Percentiles rank a stretch among this genome's conserved stretches.
phyloP scores from a whole-genome alignment of 352 stramenopile genomes.

The Globisporangium mamillatum region DNA sequence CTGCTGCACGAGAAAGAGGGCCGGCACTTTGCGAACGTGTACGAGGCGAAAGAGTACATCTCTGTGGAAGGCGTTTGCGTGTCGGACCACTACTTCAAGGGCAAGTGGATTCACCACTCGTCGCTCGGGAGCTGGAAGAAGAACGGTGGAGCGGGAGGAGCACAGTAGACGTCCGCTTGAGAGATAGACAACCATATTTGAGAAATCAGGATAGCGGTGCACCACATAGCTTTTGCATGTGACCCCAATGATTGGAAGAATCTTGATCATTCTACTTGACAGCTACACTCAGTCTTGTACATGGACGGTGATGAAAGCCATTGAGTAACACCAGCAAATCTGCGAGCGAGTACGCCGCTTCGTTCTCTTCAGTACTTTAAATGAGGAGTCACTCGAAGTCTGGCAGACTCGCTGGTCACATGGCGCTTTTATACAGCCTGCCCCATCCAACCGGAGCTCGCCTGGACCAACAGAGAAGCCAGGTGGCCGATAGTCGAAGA shows the following conservation, averaged over 20 bases:
- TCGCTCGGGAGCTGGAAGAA: constrained; percentile 10
- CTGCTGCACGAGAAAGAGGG: constrained; percentile 15
- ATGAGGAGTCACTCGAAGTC: background rate
- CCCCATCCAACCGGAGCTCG: background rate
- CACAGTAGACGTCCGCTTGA: background rate
- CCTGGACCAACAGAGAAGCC: background rate
- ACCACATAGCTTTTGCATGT: background rate
- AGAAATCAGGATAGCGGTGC: background rate
- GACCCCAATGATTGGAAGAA: background rate
- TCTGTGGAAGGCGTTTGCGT: constrained; percentile 17
- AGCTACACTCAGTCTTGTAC: background rate
- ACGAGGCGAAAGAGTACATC: background rate
- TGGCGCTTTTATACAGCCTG: background rate
- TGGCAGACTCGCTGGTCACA: background rate
- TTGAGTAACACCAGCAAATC: background rate
- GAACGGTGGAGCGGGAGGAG: background rate
- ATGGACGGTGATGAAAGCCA: background rate
- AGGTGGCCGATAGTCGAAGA: background rate
- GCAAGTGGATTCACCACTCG: constrained; percentile 8
- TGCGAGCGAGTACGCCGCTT: background rate
- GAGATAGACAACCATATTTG: background rate
- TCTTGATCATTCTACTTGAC: background rate
- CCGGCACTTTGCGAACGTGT: constrained; percentile 4
- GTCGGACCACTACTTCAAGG: constrained; percentile 1
- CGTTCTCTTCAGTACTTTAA: background rate